Percentiles rank a stretch among this genome's conserved stretches.
Conservation (phyloP, 345 rosid genomes). For the Linum tenue region DNA sequence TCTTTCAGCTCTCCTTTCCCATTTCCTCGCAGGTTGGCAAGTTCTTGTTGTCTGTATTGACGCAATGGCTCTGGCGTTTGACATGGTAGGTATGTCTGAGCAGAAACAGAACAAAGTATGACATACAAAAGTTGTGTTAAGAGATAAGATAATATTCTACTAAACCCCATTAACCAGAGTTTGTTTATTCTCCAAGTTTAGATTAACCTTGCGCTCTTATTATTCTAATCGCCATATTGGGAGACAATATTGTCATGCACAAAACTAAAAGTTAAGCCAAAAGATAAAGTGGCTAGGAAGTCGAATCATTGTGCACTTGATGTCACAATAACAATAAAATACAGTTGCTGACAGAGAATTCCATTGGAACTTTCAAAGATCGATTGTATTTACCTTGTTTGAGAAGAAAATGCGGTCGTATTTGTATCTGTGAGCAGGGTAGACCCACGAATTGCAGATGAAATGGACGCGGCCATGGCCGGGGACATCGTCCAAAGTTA, state of each 20-base stretch:
- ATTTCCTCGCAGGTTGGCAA: constrained; percentile 52
- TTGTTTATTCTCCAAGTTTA: neutral
- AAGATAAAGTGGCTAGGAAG: neutral
- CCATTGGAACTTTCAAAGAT: neutral
- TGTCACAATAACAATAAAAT: neutral
- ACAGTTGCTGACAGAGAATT: neutral
- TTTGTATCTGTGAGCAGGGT: constrained; percentile 56
- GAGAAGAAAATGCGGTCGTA: constrained; percentile 75
- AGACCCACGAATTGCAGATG: constrained; percentile 90
- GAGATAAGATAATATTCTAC: neutral
- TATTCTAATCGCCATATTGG: neutral
- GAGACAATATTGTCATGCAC: neutral
- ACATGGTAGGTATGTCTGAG: constrained; percentile 73
- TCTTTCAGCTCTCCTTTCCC: constrained; percentile 52
- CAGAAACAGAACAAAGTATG: constrained; percentile 5
- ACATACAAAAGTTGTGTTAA: too few species aligned
- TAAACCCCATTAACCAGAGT: neutral
- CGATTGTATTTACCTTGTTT: constrained; percentile 52
- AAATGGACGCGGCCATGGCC: constrained; percentile 55
- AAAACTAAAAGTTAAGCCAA: neutral
- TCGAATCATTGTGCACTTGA: neutral
- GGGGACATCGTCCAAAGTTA: constrained; percentile 47
- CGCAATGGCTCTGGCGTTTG: constrained; percentile 64
- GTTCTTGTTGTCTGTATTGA: constrained; percentile 60
- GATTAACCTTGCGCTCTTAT: neutral